phyloP scores from a whole-genome alignment of 805 yeast species.

The Hanseniaspora singularis region DNA sequence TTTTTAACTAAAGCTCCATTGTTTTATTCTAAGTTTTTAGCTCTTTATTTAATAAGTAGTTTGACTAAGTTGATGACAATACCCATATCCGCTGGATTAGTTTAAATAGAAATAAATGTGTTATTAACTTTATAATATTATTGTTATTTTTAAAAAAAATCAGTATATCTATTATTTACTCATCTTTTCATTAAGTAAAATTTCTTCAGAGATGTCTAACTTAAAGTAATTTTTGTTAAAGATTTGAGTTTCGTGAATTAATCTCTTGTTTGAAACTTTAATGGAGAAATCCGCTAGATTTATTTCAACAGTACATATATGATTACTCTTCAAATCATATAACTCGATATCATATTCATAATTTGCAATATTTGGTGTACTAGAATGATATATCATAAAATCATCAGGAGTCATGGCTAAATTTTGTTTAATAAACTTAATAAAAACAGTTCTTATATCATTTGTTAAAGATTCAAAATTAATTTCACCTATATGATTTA shows the following conservation, averaged over 20 bases:
- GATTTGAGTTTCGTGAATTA: neutral
- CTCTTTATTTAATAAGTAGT: no score
- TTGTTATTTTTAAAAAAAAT: no score
- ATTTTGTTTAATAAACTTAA: neutral
- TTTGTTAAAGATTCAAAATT: neutral
- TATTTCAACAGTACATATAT: conserved; percentile 19
- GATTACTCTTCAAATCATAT: conserved; percentile 23
- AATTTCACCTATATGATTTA: neutral
- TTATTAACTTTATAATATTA: no score
- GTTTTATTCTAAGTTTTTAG: no score
- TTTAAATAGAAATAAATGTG: no score
- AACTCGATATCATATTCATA: conserved; percentile 26
- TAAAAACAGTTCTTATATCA: neutral
- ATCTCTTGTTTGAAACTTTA: conserved; percentile 2
- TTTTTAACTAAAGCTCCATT: no score
- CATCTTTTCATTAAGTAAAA: neutral
- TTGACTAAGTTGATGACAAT: no score
- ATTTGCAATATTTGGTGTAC: neutral
- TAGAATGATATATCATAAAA: conserved; percentile 18
- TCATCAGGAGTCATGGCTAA: neutral
- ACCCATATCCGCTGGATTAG: no score
- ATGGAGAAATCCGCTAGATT: conserved; percentile 7
- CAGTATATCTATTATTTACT: neutral
- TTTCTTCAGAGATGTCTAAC: neutral
- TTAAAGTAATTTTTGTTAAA: neutral